Base-by-base conservation (phyloP, 176 grass and related monocot species). In the Canna indica region DNA sequence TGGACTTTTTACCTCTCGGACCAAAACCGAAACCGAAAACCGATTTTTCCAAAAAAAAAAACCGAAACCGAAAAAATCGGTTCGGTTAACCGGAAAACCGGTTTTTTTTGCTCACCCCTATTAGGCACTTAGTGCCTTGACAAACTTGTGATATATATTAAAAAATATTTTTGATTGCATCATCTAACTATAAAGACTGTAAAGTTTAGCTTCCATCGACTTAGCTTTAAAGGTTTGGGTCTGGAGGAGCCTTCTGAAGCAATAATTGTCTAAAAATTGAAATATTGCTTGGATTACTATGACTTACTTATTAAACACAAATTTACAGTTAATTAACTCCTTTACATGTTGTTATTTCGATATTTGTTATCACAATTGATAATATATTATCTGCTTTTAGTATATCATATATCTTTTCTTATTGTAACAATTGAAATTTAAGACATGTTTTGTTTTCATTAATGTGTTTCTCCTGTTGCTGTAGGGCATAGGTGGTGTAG, bases 401-500 rank as follows among this genome's bases (percentile, higher is more conserved):
- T n/a, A n/a, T n/a, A n/a, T n/a, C n/a, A n/a, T n/a, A n/a, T n/a
- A 7, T 17, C 18, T 47, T 47, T 44, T 29, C 2, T 46, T 46
- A 47, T 47, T 45, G 7, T 15, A 14, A 27, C 29, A 15, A 29
- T 36, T 29, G 27, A 69, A 45, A 28, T 17, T 42, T 29, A 45
- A 5, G 14, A 1, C 39, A 38, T 36, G 30, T 67, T 26, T 30
- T 44, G 36, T 59, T 38, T 60, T 78, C 22, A 45, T 12, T 33
- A 12, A 15, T 68, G 64, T 59, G 10, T 41, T 69, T 64, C 25
- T 69, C 12, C 67, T 38, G 64, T 70, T 41, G 79, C 36, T 66
- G 52, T 68, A 97, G 94, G 94, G 94, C 61, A 87, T 92, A 83
- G 94, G 94, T 70, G 94, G 94, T 22, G 94, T 97, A 78, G 94